Percentiles rank a stretch among this genome's conserved stretches.
Evolutionary conservation across 768 basidiomycete genomes (phyloP).

Genomic region (Scleroderma bovista): DNA sequence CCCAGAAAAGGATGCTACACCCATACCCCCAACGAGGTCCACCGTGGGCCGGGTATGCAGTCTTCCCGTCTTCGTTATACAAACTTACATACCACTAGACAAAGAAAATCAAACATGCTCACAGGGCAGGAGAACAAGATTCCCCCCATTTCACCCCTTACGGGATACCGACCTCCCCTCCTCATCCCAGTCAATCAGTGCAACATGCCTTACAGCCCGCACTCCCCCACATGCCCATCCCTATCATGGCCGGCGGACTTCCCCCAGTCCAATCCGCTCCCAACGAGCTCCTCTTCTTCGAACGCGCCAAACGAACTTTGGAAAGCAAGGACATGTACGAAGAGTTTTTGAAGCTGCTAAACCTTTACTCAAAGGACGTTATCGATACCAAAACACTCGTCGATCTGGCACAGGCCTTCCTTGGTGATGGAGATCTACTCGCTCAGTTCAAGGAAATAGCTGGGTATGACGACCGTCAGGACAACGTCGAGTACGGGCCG

Average conservation of each 20-base stretch:
- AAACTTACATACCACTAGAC: conserved; percentile 30
- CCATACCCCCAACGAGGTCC: conserved; percentile 48
- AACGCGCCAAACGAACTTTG: conserved; percentile 78
- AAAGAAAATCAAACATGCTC: conserved; percentile 60
- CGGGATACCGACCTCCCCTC: conserved; percentile 39
- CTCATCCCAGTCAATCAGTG: conserved; percentile 19
- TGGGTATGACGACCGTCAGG: conserved; percentile 65
- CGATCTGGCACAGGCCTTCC: conserved; percentile 72
- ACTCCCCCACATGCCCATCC: conserved; percentile 22
- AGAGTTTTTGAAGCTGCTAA: conserved; percentile 91
- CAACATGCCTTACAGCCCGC: conserved; percentile 18
- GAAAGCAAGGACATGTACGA: conserved; percentile 78
- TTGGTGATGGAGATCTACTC: conserved; percentile 78
- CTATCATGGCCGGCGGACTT: conserved; percentile 22
- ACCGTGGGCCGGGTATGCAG: conserved; percentile 42
- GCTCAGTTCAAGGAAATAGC: conserved; percentile 82
- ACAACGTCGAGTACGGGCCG: conserved; percentile 61
- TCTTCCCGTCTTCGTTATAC: background rate
- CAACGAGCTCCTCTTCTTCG: conserved; percentile 90
- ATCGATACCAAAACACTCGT: conserved; percentile 82
- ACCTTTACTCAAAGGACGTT: conserved; percentile 86
- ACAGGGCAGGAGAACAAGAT: conserved; percentile 54
- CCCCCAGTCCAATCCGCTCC: conserved; percentile 35
- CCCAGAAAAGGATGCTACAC: conserved; percentile 64
- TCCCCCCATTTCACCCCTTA: conserved; percentile 41